phyloP scores from a whole-genome alignment of 768 basidiomycete genomes.

The Rhodotorula toruloides region DNA sequence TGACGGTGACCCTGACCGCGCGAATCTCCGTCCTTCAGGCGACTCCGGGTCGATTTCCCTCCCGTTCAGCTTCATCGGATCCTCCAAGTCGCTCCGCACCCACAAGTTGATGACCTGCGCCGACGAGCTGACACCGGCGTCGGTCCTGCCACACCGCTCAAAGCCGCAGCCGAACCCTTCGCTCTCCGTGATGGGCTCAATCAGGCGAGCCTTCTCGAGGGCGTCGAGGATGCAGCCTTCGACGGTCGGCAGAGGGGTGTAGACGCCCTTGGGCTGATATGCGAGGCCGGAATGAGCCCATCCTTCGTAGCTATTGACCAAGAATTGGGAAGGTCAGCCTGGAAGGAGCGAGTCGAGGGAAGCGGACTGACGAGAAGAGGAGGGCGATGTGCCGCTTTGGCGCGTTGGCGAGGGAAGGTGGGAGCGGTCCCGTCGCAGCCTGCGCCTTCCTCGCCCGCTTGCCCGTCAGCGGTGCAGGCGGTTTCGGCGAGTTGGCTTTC shows the following conservation, averaged over 20 bases:
- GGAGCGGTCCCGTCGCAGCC: constrained; percentile 12
- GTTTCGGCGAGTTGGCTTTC: not conserved
- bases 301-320: constrained; percentile 62
- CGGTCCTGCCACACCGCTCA: constrained; percentile 87
- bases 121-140: constrained; percentile 87
- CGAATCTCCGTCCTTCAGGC: constrained; percentile 17
- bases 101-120: constrained; percentile 90
- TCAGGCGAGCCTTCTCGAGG: constrained; percentile 66
- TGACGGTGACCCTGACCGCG: not conserved
- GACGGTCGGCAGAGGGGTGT: constrained; percentile 72
- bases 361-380: constrained; percentile 56
- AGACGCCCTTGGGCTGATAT: constrained; percentile 54
- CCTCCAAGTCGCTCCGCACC: constrained; percentile 65
- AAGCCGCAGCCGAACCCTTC: constrained; percentile 72
- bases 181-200: constrained; percentile 57
- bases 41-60: constrained; percentile 36
- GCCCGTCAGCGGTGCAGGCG: not conserved
- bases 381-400: constrained; percentile 85
- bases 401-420: constrained; percentile 27
- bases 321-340: not conserved
- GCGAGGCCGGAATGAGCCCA: constrained; percentile 89
- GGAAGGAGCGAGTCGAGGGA: not conserved
- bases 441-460: constrained; percentile 8
- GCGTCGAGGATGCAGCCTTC: constrained; percentile 80
- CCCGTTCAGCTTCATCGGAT: constrained; percentile 39